These are phyloP conservation scores for Asterochloris sp. DNA, from an alignment of 139 green algal genomes.

Conservation along the genomic window DNA sequence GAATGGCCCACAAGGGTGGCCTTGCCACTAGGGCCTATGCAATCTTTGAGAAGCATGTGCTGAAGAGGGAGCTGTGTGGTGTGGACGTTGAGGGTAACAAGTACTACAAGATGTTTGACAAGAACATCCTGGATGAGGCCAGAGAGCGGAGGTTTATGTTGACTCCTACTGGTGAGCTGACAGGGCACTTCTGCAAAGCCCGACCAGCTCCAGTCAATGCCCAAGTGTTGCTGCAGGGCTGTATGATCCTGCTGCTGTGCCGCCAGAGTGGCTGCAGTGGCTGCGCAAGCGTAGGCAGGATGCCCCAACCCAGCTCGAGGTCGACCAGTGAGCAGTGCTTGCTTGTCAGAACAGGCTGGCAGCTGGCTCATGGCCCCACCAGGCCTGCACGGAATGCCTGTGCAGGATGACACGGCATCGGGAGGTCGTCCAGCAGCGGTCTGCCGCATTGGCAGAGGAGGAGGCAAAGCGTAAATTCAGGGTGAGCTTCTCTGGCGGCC, in stretches of 20 bases:
- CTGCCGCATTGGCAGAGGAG: too few species aligned
- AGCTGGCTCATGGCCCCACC: not conserved
- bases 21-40: constrained; percentile 4
- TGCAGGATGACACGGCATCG: not conserved
- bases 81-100: constrained; percentile 29
- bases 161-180: not conserved
- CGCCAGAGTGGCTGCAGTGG: constrained; percentile 37
- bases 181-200: too few species aligned
- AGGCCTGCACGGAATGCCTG: not conserved
- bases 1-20: constrained; percentile 5
- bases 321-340: constrained; percentile 6
- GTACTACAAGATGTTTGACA: constrained; percentile 31
- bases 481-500: too few species aligned
- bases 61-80: constrained; percentile 25
- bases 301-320: constrained; percentile 26
- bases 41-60: constrained; percentile 7
- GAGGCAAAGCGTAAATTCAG: too few species aligned
- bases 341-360: not conserved
- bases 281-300: constrained; percentile 19
- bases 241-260: constrained; percentile 21
- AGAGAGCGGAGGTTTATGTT: constrained; percentile 28
- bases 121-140: constrained; percentile 17
- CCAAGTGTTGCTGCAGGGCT: not conserved
- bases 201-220: not conserved
- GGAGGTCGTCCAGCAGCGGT: not conserved